phyloP scores from a whole-genome alignment of 129 eudicot genomes.

The Artemisia tridentata region DNA sequence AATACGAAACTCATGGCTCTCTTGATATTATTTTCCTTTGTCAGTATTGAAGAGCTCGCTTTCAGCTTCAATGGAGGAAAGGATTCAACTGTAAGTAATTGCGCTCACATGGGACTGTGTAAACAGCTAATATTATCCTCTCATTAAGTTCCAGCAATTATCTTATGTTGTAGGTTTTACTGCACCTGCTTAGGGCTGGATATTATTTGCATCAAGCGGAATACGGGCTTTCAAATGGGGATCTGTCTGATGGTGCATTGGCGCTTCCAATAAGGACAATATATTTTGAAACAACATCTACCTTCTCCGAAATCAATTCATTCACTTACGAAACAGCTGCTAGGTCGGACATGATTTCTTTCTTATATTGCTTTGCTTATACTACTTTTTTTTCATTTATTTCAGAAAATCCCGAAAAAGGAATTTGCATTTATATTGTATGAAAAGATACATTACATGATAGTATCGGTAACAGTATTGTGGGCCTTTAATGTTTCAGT shows the following conservation, averaged over 20 bases:
- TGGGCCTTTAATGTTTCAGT: slow-evolving; percentile 42
- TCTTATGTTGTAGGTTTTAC: slow-evolving; percentile 55
- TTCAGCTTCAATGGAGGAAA: slow-evolving; percentile 99
- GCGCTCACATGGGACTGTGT: background rate
- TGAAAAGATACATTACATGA: no score
- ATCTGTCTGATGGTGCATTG: slow-evolving; percentile 31
- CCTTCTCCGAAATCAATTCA: slow-evolving; percentile 87
- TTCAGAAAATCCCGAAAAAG: background rate
- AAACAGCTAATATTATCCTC: background rate
- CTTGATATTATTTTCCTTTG: slow-evolving; percentile 20
- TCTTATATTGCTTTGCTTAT: slow-evolving; percentile 7
- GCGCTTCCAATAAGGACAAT: slow-evolving; percentile 73
- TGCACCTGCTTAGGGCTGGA: slow-evolving; percentile 88
- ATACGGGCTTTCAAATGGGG: slow-evolving; percentile 35
- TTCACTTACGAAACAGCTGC: slow-evolving; percentile 83
- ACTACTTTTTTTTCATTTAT: background rate
- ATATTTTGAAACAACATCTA: slow-evolving; percentile 80
- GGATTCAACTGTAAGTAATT: slow-evolving; percentile 88
- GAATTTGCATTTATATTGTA: no score
- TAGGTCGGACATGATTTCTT: slow-evolving; percentile 34
- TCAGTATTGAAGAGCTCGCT: slow-evolving; percentile 90
- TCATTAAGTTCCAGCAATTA: background rate
- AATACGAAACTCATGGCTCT: background rate
- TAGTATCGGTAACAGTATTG: background rate
- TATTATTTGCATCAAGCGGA: slow-evolving; percentile 63